These are phyloP conservation scores for Termitomyces sp. DNA, from an alignment of 768 basidiomycete genomes.

Conservation along the genomic window DNA sequence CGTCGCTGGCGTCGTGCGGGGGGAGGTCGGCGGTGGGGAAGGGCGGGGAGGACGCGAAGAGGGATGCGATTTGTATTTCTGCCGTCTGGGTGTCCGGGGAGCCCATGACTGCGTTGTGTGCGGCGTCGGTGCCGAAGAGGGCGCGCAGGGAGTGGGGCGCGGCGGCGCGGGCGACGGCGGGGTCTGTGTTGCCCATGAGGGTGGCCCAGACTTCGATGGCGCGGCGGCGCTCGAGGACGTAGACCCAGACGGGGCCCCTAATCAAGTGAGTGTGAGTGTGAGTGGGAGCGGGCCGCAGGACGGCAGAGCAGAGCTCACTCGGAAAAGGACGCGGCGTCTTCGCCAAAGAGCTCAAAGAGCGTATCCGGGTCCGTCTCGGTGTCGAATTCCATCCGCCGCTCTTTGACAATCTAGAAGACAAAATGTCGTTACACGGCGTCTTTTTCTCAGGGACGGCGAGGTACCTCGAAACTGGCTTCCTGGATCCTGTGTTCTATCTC, in stretches of 20 bases:
- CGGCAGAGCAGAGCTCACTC: conserved; percentile 47
- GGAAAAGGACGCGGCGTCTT: conserved; percentile 65
- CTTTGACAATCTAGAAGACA: conserved; percentile 66
- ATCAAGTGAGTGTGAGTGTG: no score
- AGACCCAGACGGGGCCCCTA: conserved; percentile 89
- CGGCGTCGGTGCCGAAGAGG: conserved; percentile 48
- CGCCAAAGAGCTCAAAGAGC: conserved; percentile 74
- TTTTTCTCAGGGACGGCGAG: conserved; percentile 16
- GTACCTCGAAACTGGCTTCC: conserved; percentile 78
- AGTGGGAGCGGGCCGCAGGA: no score
- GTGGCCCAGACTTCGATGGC: conserved; percentile 78
- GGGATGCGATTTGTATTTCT: conserved; percentile 70
- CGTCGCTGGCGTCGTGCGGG: conserved; percentile 22
- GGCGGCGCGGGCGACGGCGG: conserved; percentile 45
- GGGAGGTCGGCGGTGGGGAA: conserved; percentile 68
- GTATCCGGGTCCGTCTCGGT: conserved; percentile 77
- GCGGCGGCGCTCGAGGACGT: conserved; percentile 77
- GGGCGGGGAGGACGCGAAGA: conserved; percentile 81
- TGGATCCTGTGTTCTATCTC: conserved; percentile 78
- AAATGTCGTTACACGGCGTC: conserved; percentile 5
- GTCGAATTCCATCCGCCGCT: conserved; percentile 87
- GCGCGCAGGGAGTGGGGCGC: conserved; percentile 68
- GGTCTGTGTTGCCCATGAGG: conserved; percentile 68
- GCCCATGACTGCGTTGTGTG: conserved; percentile 70
- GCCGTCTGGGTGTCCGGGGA: conserved; percentile 63